Evolutionary conservation across 176 grass and related monocot genomes (phyloP).

Genomic region (Canna indica): DNA sequence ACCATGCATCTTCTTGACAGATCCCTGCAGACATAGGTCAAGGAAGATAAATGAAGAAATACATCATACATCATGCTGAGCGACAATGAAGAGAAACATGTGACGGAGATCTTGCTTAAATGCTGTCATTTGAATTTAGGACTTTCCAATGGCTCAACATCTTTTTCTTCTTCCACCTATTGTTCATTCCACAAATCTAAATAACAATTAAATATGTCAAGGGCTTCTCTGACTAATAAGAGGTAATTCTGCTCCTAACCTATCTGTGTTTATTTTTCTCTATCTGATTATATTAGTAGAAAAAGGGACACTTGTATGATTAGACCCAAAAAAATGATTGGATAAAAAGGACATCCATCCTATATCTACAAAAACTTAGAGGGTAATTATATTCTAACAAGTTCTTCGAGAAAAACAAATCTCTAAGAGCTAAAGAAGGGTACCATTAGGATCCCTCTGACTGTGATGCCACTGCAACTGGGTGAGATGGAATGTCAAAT

Average conservation of each 20-base stretch:
- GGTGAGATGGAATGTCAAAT: constrained; percentile 60
- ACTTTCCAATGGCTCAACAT: too few relatives aligned
- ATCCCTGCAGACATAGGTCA: constrained; percentile 10
- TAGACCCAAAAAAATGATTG: too few relatives aligned
- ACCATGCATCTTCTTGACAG: constrained; percentile 92
- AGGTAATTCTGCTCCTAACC: neutral
- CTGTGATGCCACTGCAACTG: constrained; percentile 86
- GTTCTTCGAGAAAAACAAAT: neutral
- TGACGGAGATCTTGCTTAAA: neutral
- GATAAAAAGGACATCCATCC: neutral
- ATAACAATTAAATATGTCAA: too few relatives aligned
- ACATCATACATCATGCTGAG: neutral
- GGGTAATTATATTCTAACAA: neutral
- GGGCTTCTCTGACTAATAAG: neutral
- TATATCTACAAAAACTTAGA: neutral
- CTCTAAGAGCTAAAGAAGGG: neutral
- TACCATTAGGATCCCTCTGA: constrained; percentile 58
- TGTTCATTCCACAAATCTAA: too few relatives aligned
- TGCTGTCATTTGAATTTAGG: too few relatives aligned
- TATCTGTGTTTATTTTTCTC: neutral
- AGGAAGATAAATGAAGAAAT: neutral
- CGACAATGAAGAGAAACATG: neutral
- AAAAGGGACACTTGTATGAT: neutral
- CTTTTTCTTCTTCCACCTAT: too few relatives aligned
- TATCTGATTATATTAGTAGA: neutral